Evolutionary conservation across 345 rosid species (phyloP).

Genomic region (Lagerstroemia speciosa): DNA sequence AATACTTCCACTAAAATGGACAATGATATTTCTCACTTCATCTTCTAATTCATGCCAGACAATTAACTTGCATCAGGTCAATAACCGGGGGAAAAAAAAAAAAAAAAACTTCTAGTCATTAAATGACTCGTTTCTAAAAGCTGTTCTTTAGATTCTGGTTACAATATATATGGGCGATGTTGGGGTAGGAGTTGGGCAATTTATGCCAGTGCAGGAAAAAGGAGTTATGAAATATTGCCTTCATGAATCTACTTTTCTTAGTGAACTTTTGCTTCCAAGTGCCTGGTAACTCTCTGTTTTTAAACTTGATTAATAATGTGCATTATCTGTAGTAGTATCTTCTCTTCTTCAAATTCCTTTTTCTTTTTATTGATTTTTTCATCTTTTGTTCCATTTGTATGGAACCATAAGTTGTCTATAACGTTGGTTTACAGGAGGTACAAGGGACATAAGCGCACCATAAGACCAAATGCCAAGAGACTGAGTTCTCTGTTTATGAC

Average conservation of each 20-base stretch:
- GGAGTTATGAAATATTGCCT: too few relatives aligned
- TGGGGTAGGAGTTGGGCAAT: too few relatives aligned
- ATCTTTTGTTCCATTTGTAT: not conserved
- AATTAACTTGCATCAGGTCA: not conserved
- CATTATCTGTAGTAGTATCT: not conserved
- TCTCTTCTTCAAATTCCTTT: not conserved
- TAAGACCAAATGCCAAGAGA: constrained; percentile 87
- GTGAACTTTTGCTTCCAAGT: not conserved
- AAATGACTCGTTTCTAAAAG: too few relatives aligned
- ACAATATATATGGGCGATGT: too few relatives aligned
- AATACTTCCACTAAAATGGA: not conserved
- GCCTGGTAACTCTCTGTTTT: not conserved
- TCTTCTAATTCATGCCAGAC: not conserved
- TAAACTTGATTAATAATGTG: not conserved
- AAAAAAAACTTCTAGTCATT: too few relatives aligned
- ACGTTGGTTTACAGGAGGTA: constrained; percentile 51
- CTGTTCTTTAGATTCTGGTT: too few relatives aligned
- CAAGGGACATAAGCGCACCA: constrained; percentile 91
- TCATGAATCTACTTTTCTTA: too few relatives aligned
- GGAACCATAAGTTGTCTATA: not conserved
- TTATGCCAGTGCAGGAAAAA: too few relatives aligned
- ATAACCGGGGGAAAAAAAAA: not conserved
- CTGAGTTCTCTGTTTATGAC: constrained; percentile 68
- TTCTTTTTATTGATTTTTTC: not conserved
- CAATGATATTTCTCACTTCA: not conserved